Conservation (phyloP, 1,284 basidiomycete genomes). For the Farysia itapuensis region DNA sequence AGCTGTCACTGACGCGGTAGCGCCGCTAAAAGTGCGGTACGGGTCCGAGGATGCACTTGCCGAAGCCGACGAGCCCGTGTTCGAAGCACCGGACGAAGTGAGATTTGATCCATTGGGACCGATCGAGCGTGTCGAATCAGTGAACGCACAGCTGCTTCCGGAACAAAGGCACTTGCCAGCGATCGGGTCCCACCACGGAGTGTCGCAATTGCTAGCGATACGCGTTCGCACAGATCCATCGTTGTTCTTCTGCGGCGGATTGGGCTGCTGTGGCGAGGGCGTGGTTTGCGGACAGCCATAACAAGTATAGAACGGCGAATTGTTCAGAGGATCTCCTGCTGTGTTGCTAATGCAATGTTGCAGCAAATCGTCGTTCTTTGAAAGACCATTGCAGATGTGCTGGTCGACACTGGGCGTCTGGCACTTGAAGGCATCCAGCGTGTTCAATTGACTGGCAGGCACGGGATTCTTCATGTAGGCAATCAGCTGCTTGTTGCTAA, state of each 20-base stretch:
- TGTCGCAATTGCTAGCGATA: conserved; percentile 45
- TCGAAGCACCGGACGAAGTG: conserved; percentile 18
- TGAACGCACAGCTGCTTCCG: conserved; percentile 35
- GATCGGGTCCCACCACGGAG: conserved; percentile 53
- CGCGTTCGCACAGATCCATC: conserved; percentile 43
- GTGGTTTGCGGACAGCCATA: conserved; percentile 50
- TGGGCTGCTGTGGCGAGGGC: conserved; percentile 47
- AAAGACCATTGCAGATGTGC: conserved; percentile 52
- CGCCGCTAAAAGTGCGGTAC: conserved; percentile 22
- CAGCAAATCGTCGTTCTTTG: conserved; percentile 40
- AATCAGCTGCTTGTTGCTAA: conserved; percentile 73
- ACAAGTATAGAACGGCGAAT: conserved; percentile 53
- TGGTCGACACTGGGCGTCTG: conserved; percentile 35
- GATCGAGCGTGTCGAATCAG: conserved; percentile 45
- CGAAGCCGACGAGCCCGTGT: conserved; percentile 10
- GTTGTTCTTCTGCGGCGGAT: conserved; percentile 52
- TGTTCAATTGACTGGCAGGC: conserved; percentile 51
- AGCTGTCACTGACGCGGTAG: conserved; percentile 1
- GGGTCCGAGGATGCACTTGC: conserved; percentile 21
- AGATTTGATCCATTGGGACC: conserved; percentile 45
- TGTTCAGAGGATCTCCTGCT: conserved; percentile 46
- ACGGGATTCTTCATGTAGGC: conserved; percentile 75
- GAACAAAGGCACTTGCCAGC: conserved; percentile 48
- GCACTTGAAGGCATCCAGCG: conserved; percentile 52
- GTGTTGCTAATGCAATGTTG: conserved; percentile 51